Conservation (phyloP, 306 rosid species). For the Prunus mume region DNA sequence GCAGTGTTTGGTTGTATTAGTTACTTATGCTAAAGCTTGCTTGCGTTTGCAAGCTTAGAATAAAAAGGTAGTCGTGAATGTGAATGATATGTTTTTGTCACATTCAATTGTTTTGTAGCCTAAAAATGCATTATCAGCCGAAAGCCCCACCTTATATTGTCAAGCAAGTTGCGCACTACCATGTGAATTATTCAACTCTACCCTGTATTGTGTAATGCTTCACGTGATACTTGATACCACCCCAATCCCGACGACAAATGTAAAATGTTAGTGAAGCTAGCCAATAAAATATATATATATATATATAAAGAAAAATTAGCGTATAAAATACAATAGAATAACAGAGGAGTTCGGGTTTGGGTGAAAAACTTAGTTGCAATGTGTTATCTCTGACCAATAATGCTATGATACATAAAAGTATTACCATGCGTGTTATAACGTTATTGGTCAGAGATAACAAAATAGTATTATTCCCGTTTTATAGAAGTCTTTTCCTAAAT, state of each 20-base stretch:
- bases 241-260: background rate
- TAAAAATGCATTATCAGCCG: background rate
- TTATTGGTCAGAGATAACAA: rapidly evolving
- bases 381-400: rapidly evolving
- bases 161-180: background rate
- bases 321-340: too few relatives aligned
- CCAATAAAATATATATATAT: too few relatives aligned
- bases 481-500: too few relatives aligned
- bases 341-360: too few relatives aligned
- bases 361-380: too few relatives aligned
- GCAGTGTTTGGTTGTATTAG: background rate
- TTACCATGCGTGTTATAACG: too few relatives aligned
- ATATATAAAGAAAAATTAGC: too few relatives aligned
- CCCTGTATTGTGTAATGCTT: background rate
- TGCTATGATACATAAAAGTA: rapidly evolving
- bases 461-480: too few relatives aligned
- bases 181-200: background rate
- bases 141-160: background rate
- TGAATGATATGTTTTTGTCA: background rate
- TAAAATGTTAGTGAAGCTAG: background rate
- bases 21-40: background rate
- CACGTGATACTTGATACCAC: background rate
- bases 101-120: background rate
- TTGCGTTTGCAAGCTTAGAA: background rate
- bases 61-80: background rate